Conservation (phyloP, 140 eudicot genomes). For the Ambrosia hybrid region DNA sequence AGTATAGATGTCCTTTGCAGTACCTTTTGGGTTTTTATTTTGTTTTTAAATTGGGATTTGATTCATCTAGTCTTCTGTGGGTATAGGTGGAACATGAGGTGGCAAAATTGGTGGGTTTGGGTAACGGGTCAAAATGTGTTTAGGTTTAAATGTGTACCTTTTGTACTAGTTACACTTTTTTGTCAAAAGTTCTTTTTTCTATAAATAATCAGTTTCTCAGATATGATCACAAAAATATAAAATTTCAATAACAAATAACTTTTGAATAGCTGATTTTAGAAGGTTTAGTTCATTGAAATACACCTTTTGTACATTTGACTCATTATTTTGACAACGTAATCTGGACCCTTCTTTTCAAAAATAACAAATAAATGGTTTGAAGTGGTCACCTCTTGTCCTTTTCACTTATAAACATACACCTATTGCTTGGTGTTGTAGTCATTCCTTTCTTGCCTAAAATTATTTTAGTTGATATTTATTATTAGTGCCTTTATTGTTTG, state of each 20-base stretch:
- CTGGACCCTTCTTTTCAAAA: not conserved
- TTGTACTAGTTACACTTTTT: not conserved
- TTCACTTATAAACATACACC: too few relatives aligned
- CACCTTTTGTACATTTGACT: not conserved
- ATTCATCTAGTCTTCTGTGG: constrained; percentile 5
- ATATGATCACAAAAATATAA: not conserved
- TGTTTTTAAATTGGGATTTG: not conserved
- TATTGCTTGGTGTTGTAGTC: not conserved
- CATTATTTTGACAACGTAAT: not conserved
- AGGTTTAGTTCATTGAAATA: not conserved
- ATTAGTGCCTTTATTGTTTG: constrained; percentile 15
- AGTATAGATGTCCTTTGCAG: not conserved
- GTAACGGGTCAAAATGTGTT: not conserved
- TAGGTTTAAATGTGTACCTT: not conserved
- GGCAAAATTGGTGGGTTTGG: not conserved
- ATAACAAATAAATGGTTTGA: constrained; percentile 4
- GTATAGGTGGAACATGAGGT: not conserved
- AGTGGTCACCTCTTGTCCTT: not conserved
- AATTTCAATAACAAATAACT: not conserved
- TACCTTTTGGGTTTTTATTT: not conserved
- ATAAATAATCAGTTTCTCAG: not conserved
- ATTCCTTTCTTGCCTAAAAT: not conserved
- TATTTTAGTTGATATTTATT: constrained; percentile 8
- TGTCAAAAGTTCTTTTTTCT: not conserved
- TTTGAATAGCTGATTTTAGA: not conserved